These are phyloP conservation scores for Anthracocystis setariae DNA, from an alignment of 1,284 basidiomycete genomes.

Conservation along the genomic window DNA sequence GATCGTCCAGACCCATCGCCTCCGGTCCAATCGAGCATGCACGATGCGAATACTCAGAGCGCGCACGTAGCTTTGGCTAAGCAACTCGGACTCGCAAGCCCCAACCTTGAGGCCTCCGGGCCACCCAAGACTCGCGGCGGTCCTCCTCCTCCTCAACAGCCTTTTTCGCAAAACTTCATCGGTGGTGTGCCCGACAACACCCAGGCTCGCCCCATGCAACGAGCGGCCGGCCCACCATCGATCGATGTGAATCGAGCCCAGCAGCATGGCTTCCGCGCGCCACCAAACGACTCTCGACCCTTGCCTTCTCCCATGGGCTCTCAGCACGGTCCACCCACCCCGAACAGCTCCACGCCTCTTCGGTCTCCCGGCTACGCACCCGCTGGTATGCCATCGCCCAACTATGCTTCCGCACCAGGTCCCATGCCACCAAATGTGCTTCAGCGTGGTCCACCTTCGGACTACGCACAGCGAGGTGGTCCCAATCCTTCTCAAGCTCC, in stretches of 20 bases:
- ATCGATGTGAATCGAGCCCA: slow-evolving; percentile 40
- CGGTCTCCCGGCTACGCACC: slow-evolving; percentile 36
- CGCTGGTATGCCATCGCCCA: slow-evolving; percentile 24
- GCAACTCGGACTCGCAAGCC: slow-evolving; percentile 49
- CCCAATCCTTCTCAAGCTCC: not conserved
- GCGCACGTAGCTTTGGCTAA: slow-evolving; percentile 49
- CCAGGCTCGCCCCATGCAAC: slow-evolving; percentile 17
- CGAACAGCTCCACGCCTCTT: slow-evolving; percentile 39
- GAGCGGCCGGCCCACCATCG: slow-evolving; percentile 24
- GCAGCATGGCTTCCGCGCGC: slow-evolving; percentile 11
- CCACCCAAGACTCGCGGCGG: slow-evolving; percentile 7
- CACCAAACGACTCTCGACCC: not conserved
- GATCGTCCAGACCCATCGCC: slow-evolving; percentile 2
- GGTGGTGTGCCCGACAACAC: slow-evolving; percentile 18
- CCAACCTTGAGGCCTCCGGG: slow-evolving; percentile 14
- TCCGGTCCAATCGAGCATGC: slow-evolving; percentile 1
- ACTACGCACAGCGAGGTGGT: slow-evolving; percentile 20
- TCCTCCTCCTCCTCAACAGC: slow-evolving; percentile 11
- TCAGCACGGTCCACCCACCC: slow-evolving; percentile 16
- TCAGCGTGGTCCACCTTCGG: slow-evolving; percentile 39
- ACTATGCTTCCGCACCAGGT: slow-evolving; percentile 6
- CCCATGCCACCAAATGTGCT: slow-evolving; percentile 35
- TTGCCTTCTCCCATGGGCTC: not conserved
- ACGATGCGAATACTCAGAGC: slow-evolving; percentile 27
- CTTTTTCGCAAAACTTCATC: slow-evolving; percentile 23